Base-by-base conservation (phyloP, 2,329 filamentous ascomycete species). In the Colletotrichum sp. region DNA sequence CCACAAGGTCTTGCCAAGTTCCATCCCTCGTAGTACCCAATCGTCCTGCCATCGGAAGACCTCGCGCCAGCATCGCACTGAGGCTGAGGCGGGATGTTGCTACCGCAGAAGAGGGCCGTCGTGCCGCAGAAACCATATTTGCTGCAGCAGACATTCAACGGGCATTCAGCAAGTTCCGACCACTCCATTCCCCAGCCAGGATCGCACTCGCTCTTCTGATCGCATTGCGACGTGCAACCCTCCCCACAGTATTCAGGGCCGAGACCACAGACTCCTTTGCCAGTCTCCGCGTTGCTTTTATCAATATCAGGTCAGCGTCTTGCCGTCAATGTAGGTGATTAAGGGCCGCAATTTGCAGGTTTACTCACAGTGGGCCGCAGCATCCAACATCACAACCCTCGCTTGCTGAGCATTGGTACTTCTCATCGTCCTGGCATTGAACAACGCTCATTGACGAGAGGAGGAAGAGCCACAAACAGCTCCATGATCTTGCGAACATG, bases 121-220 rank as follows among this genome's bases (percentile, higher is more conserved):
- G 59, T 66, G n/a, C 77, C 78, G 59, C 77, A 78, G 57, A 75
- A 78, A 16, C 74, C 74, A 48, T 68, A 78, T 32, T 72, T 26
- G 12, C 63, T 72, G 52, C 48, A 78, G 73, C 76, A 86, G 16
- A 85, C 84, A 71, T 86, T 85, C 22, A 86, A 80, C 3, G 84
- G 84, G 71, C 84, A 86, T 16, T 79, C 77, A 10, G 66, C 24
- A 2, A 75, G 62, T 32, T 77, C 59, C 18, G 78, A 79, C 76
- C 78, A 83, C 65, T 81, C 34, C 8, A 60, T 48, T 0, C 83
- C 82, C 80, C 81, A 83, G 34, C 82, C 82, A 7, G 81, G 81
- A 75, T 83, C 80, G 70, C 83, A 84, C 60, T 82, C 77, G 57
- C 72, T 76, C 68, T 81, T 82, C 18, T 77, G 71, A n/a, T 80